Evolutionary conservation across 306 rosid genomes (phyloP), one percentile per base, ranked within the genome.

Genomic region (cucumber (Cucumis sativus)): DNA sequence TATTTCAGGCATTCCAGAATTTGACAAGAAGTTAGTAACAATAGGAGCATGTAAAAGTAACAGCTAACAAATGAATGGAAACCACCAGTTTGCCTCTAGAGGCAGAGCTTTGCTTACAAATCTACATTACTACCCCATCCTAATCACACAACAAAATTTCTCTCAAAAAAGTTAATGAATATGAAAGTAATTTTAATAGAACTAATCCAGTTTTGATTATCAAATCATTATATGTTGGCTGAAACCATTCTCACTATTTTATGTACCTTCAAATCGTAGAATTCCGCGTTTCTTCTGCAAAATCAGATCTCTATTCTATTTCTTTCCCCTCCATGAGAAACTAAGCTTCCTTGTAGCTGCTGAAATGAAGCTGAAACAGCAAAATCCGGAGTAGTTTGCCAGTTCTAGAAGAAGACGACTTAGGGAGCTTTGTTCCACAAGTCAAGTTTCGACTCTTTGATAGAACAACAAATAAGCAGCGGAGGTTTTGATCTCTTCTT

Each of bases 401-500:
- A 40, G 11, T 68, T 68, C 55, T 51, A 41, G 14, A 14, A 35
- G 39, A 57, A 25, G 45, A 30, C 43, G 28, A 30, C 43, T 9
- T 54, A 13, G 16, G 15, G 45, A 28, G 62, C 43, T 28, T 28
- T 16, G 43, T 72, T 72, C 25, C 28, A 28, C 28, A 28, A 51
- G 61, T 72, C 40, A 72, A 16, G 15, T 80, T 83, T 75, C 84
- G 55, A 88, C 96, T 84, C 99, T 96, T 79, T 84, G 90, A 83
- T 96, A 96, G 86, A 96, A 96, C 52, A 96, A 68, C 82, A 96
- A 91, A 75, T 96, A 96, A 5, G 99, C 99, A 73, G 97, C 96
- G 6, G 97, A 82, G 80, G 98, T 92, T 78, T 80, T 89, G 67
- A 96, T 92, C 45, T 96, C 99, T 8, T 79, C 76, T 96, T 91